A percentile compares a stretch with the other conserved stretches of the same genome.
phyloP scores from a whole-genome alignment of 768 basidiomycete genomes.

The Terana coerulea region DNA sequence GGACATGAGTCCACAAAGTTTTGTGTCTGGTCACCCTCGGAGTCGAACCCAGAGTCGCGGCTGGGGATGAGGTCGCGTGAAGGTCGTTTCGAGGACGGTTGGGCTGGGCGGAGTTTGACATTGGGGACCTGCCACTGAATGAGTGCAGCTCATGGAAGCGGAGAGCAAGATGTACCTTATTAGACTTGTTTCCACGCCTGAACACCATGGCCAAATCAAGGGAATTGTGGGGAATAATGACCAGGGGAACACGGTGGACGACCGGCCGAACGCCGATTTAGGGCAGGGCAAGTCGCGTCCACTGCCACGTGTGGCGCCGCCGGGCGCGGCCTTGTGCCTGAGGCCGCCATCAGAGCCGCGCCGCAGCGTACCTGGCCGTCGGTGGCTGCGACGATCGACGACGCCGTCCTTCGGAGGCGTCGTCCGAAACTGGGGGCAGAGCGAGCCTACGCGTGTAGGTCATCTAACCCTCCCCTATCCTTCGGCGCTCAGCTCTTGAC shows the following conservation, averaged over 20 bases:
- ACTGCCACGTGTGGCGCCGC: too few relatives aligned
- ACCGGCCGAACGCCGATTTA: not conserved
- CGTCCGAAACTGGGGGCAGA: too few relatives aligned
- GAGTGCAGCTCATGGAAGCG: not conserved
- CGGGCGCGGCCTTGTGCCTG: too few relatives aligned
- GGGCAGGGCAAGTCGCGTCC: slow-evolving; percentile 9
- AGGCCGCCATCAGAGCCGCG: too few relatives aligned
- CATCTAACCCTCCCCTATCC: too few relatives aligned
- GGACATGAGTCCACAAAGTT: slow-evolving; percentile 36
- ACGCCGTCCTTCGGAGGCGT: too few relatives aligned
- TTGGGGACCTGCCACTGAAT: slow-evolving; percentile 59
- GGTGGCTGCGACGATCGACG: too few relatives aligned
- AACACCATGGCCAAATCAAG: slow-evolving; percentile 7
- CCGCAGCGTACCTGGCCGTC: too few relatives aligned
- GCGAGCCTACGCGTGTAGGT: too few relatives aligned
- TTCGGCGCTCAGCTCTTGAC: too few relatives aligned
- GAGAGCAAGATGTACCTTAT: slow-evolving; percentile 48
- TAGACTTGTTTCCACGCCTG: slow-evolving; percentile 62
- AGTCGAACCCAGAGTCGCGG: slow-evolving; percentile 41
- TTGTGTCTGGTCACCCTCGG: slow-evolving; percentile 27
- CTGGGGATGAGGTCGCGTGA: slow-evolving; percentile 44
- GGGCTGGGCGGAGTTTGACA: slow-evolving; percentile 71
- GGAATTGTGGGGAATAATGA: not conserved
- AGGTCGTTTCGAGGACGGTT: slow-evolving; percentile 33
- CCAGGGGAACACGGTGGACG: not conserved